Conservation (phyloP, 2,329 filamentous ascomycete species). For the Boeremia exigua region DNA sequence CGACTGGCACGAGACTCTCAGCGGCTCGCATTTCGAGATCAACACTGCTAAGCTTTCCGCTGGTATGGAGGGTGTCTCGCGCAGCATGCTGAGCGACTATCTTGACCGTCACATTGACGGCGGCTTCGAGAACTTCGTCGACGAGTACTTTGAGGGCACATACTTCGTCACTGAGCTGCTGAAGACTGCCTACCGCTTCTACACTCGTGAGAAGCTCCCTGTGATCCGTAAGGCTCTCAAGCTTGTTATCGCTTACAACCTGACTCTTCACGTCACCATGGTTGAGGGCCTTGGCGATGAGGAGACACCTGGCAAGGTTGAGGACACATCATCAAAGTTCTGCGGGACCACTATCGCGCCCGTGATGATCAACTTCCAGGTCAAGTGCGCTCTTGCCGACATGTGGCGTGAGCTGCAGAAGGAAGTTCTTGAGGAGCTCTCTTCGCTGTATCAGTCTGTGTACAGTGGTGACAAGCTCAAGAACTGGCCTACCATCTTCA, state of each 20-base stretch:
- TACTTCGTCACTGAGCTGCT: slow-evolving; percentile 94
- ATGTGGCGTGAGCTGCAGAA: slow-evolving; percentile 99
- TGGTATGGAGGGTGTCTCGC: slow-evolving; percentile 85
- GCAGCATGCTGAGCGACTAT: slow-evolving; percentile 83
- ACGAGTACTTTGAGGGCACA: slow-evolving; percentile 95
- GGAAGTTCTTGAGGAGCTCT: slow-evolving; percentile 93
- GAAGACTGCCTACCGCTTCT: slow-evolving; percentile 94
- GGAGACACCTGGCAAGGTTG: slow-evolving; percentile 82
- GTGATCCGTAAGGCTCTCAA: slow-evolving; percentile 96
- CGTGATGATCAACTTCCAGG: slow-evolving; percentile 99
- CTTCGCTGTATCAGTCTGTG: slow-evolving; percentile 91
- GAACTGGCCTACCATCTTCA: slow-evolving; percentile 99
- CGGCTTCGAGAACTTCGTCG: slow-evolving; percentile 90
- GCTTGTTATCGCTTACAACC: slow-evolving; percentile 92
- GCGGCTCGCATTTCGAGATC: slow-evolving; percentile 81
- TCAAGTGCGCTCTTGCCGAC: slow-evolving; percentile 95
- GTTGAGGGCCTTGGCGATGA: slow-evolving; percentile 88
- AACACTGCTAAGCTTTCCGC: slow-evolving; percentile 89
- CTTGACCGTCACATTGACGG: slow-evolving; percentile 93
- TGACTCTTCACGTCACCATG: slow-evolving; percentile 93
- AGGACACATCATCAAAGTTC: slow-evolving; percentile 85
- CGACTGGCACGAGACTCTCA: slow-evolving; percentile 87
- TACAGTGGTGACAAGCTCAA: slow-evolving; percentile 97
- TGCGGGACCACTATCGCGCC: slow-evolving; percentile 89
- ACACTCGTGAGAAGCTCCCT: slow-evolving; percentile 83